Conservation (phyloP, 2,329 filamentous ascomycete species). For the Magnaporthiopsis incrustans region DNA sequence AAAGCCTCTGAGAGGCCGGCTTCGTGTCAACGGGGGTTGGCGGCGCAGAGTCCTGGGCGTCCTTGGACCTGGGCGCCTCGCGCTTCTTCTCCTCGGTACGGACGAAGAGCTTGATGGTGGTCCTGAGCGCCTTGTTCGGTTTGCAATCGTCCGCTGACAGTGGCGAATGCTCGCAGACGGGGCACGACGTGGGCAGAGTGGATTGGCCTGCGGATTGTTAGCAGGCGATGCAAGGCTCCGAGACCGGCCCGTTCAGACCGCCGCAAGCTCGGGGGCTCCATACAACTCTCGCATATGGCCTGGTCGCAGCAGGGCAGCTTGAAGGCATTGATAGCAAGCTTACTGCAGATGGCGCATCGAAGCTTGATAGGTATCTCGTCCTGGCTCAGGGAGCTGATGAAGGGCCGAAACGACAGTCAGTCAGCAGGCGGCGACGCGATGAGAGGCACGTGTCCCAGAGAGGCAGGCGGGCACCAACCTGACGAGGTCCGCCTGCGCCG, state of each 20-base stretch:
- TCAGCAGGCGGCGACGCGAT: background rate
- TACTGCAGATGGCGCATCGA: slow-evolving; percentile 88
- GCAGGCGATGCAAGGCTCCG: background rate
- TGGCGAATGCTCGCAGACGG: slow-evolving; percentile 87
- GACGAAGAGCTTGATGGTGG: slow-evolving; percentile 84
- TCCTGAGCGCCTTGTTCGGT: slow-evolving; percentile 82
- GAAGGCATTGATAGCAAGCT: slow-evolving; percentile 82
- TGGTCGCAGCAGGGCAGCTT: slow-evolving; percentile 93
- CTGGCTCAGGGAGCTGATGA: slow-evolving; percentile 59
- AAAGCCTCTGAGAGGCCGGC: background rate
- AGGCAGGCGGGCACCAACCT: slow-evolving; percentile 30
- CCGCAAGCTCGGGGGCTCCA: slow-evolving; percentile 20
- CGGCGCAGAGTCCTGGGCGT: slow-evolving; percentile 32
- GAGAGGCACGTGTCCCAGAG: background rate
- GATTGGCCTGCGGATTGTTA: slow-evolving; percentile 41
- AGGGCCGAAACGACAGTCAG: slow-evolving; percentile 8
- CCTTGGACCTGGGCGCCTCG: slow-evolving; percentile 52
- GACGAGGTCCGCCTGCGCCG: slow-evolving; percentile 52
- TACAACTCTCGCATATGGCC: slow-evolving; percentile 86
- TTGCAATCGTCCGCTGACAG: slow-evolving; percentile 81
- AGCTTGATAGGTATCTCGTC: slow-evolving; percentile 94
- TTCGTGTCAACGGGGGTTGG: slow-evolving; percentile 32
- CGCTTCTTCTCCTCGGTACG: slow-evolving; percentile 88
- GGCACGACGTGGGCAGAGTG: slow-evolving; percentile 70
- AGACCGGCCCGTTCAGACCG: background rate